A percentile compares a stretch with the other conserved stretches of the same genome.
Evolutionary conservation across 2,329 filamentous ascomycete genomes (phyloP).

Genomic region (Beauveria caledonica): DNA sequence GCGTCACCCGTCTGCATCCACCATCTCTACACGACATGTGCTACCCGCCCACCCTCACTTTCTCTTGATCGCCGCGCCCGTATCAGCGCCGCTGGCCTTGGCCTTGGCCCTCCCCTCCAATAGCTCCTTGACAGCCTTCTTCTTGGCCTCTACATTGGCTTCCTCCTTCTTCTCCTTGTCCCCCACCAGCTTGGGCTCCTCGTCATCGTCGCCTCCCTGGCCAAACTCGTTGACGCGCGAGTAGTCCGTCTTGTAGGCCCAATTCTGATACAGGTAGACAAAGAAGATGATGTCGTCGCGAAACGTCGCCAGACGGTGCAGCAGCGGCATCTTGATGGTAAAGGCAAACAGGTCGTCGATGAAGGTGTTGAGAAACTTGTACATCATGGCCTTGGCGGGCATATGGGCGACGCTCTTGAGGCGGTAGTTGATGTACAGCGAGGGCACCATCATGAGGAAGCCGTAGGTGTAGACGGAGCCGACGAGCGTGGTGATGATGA

Average conservation of each 20-base stretch:
- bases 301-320: conserved; percentile 86
- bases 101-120: conserved; percentile 22
- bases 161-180: conserved; percentile 31
- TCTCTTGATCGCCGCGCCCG: conserved; percentile 36
- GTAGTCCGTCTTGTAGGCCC: conserved; percentile 87
- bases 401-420: conserved; percentile 94
- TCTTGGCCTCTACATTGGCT: conserved; percentile 28
- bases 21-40: too few relatives aligned
- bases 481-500: conserved; percentile 88
- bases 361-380: conserved; percentile 98
- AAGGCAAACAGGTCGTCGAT: conserved; percentile 98
- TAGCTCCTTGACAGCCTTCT: conserved; percentile 28
- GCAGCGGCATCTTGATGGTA: conserved; percentile 96
- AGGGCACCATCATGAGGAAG: conserved; percentile 98
- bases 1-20: too few relatives aligned
- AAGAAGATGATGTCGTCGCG: conserved; percentile 98
- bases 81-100: conserved; percentile 43
- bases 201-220: conserved; percentile 85
- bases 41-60: conserved; percentile 21
- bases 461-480: conserved; percentile 96
- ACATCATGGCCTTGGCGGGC: conserved; percentile 92
- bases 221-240: conserved; percentile 94
- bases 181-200: conserved; percentile 35
- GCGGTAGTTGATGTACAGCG: conserved; percentile 97
- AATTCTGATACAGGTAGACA: conserved; percentile 90